phyloP scores from a whole-genome alignment of 345 rosid species.

The Noccaea caerulescens region DNA sequence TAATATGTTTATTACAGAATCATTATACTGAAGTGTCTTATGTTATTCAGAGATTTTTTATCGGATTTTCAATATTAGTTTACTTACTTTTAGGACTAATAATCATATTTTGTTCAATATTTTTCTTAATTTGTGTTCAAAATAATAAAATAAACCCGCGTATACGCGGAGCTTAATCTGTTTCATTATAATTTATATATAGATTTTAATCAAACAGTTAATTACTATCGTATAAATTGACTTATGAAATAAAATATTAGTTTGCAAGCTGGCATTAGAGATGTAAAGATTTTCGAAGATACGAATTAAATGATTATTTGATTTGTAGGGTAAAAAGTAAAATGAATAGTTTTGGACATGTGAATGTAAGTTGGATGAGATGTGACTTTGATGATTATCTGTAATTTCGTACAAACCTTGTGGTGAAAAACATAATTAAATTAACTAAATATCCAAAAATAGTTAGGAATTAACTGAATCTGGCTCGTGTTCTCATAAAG shows the following conservation, averaged over 20 bases:
- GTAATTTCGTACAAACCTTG: conserved; percentile 29
- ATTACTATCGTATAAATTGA: conserved; percentile 3
- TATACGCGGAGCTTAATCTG: too few species aligned
- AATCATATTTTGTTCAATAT: too few species aligned
- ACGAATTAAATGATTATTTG: conserved; percentile 14
- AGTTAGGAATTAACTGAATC: conserved; percentile 44
- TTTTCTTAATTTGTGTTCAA: too few species aligned
- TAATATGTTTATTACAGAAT: too few species aligned
- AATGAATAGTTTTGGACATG: conserved; percentile 45
- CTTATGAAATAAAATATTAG: background rate
- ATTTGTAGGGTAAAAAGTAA: conserved; percentile 9
- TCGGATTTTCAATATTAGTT: too few species aligned
- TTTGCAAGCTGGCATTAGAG: conserved; percentile 39
- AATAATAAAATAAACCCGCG: too few species aligned
- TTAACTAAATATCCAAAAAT: conserved; percentile 24
- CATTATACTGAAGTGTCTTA: too few species aligned
- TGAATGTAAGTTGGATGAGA: conserved; percentile 43
- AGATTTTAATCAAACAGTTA: too few species aligned
- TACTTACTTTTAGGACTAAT: too few species aligned
- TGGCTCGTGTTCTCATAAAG: conserved; percentile 45
- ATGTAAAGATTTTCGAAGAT: conserved; percentile 21
- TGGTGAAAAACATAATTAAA: conserved; percentile 17
- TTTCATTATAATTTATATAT: too few species aligned
- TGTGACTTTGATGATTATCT: conserved; percentile 39
- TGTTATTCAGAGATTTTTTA: too few species aligned